Evolutionary conservation across 768 basidiomycete species (phyloP), one percentile per base, ranked within the genome.

Genomic region (Tulasnella sp.): DNA sequence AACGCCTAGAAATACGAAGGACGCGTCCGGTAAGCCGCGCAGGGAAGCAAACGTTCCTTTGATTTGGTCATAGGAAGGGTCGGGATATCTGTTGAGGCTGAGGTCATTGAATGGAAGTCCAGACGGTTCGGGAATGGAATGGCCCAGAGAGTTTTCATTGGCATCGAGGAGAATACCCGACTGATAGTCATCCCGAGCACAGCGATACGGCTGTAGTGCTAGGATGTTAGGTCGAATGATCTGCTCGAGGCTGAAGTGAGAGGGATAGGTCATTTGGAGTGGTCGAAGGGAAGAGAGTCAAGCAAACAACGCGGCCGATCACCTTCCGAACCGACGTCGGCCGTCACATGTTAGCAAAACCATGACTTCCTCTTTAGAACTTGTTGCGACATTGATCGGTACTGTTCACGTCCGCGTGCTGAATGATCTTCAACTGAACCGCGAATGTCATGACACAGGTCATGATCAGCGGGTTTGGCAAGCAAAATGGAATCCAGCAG

Each of bases 171-270:
- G 90, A 83, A 98, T 92, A 34, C 97, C 97, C 2, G 90, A 87
- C 73, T 92, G 91, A 86, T 98, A 99, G 86, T 99, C 97, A 83
- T 99, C 97, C 72, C 98, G 89, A 0, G 98, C 98, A 83, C 96
- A 98, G 40, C 97, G 92, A 85, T 99, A 99, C 0, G 98, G 98
- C 73, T 92, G 91, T 19, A 99, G 88, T 0, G 94, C 87, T 73
- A 98, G 92, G 83, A 99, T 97, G 84, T 99, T 99, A 2, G 95
- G 93, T n/a, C 97, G 89, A 82, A 98, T 93, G 77, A 94, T 93
- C 44, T 87, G 85, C 85, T 94, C 92, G 79, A 99, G 91, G 82
- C 91, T 87, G 83, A 98, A 99, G 85, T 98, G 97, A 2, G 90
- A 84, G 0, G 97, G 95, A 48, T 24, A 86, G 83, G 31, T n/a